Evolutionary conservation across 495 filamentous ascomycete genomes (phyloP), one percentile per base, ranked within the genome.

Genomic region (Physcia stellaris): DNA sequence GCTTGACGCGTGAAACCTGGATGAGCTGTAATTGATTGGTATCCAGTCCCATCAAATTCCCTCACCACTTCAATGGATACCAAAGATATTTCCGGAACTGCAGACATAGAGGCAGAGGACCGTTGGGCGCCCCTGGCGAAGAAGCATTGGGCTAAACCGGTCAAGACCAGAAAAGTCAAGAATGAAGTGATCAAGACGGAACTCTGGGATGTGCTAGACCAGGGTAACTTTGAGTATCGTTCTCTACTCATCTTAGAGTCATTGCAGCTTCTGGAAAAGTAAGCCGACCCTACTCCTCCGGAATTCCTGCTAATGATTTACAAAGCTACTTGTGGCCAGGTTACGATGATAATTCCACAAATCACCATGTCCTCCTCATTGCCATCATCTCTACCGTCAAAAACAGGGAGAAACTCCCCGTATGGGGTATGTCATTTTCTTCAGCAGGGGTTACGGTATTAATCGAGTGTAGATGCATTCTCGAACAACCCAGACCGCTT

Each of bases 261-360:
- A 43, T 57, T 95, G 45, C 88, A 93, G 61, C 72, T 92, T 28
- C 59, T 99, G 39, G 90, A 99, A 52, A 86, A 74, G 79, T 87
- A 64, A 9, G 37, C 2, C 17, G 9, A 65, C 30, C 16, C 11
- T 9, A 10, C 27, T 18, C 11, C 2, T 10, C 2, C 32, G 16
- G 10, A 12, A 17, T 18, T 4, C 3, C 12, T 4, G 0, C 10
- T 30, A 17, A 16, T 44, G 32, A 30, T 16, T 33, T 29, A 27
- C 24, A 24, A 39, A 88, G 83, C 54, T 94, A 84, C 52, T 72
- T 99, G 18, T 99, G 92, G 90, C 90, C 88, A 17, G 80, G 81
- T 34, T 99, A 88, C 55, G 73, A 69, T 28, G 86, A 95, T 47
- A 77, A 86, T 52, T 77, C 86, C 19, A 88, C 85, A 24, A 88